A percentile compares a stretch with the other conserved stretches of the same genome.
phyloP scores from a whole-genome alignment of 495 filamentous ascomycete genomes.

The Cetradonia linearis region DNA sequence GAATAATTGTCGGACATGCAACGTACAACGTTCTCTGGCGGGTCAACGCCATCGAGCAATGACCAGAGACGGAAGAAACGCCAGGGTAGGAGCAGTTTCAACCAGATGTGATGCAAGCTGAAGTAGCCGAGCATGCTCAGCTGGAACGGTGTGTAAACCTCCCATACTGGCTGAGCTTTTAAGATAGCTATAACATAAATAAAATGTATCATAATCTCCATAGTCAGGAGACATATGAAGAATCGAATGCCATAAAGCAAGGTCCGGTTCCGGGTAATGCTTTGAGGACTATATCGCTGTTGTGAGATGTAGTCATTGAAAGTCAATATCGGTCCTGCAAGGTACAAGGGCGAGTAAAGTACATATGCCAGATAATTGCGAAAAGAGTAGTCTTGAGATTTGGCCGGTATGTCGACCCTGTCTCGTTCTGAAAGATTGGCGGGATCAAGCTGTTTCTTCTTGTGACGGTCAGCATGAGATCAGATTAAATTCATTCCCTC shows the following conservation, averaged over 20 bases:
- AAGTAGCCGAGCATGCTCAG: conserved; percentile 89
- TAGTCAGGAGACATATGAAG: conserved; percentile 64
- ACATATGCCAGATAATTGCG: conserved; percentile 77
- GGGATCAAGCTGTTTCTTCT: conserved; percentile 97
- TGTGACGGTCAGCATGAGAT: conserved; percentile 49
- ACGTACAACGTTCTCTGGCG: conserved; percentile 96
- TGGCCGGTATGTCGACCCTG: conserved; percentile 65
- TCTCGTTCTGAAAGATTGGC: conserved; percentile 77
- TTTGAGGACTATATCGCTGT: conserved; percentile 57
- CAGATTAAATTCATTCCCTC: no score
- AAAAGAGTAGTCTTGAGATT: conserved; percentile 60
- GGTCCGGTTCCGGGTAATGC: conserved; percentile 55
- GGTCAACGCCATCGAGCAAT: conserved; percentile 80
- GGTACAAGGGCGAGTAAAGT: conserved; percentile 86
- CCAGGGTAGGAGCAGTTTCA: conserved; percentile 95
- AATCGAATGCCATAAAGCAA: conserved; percentile 79
- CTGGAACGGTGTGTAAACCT: conserved; percentile 75
- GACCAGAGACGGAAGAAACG: conserved; percentile 95
- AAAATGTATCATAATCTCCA: conserved; percentile 91
- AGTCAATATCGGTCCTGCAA: conserved; percentile 85
- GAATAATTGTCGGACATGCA: conserved; percentile 95
- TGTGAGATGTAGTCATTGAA: conserved; percentile 99
- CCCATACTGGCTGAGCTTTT: conserved; percentile 69
- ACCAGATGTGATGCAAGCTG: conserved; percentile 95
- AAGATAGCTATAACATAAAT: conserved; percentile 91